Evolutionary conservation across 179 eudicot genomes (phyloP).

Genomic region (Vitellaria paradoxa): DNA sequence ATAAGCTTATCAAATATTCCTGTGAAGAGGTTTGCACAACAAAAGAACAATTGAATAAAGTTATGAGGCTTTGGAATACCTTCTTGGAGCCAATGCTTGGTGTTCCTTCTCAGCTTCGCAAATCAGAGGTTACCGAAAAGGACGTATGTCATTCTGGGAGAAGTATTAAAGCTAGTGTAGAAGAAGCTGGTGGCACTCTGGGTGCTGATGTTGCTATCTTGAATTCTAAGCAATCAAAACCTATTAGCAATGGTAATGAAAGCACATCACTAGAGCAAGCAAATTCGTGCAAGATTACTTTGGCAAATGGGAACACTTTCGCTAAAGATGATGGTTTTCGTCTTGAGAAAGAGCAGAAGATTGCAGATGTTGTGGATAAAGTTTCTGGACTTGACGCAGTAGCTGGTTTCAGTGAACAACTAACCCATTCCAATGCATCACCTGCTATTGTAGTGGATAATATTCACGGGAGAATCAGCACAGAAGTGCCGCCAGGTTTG

Average conservation of each 20-base stretch:
- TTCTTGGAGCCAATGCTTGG: conserved; percentile 87
- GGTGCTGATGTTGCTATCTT: conserved; percentile 30
- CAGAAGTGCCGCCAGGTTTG: conserved; percentile 35
- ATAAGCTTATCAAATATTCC: conserved; percentile 71
- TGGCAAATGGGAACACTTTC: conserved; percentile 39
- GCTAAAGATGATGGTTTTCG: conserved; percentile 39
- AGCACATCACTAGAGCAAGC: conserved; percentile 30
- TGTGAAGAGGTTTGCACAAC: conserved; percentile 85
- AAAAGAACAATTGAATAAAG: conserved; percentile 85
- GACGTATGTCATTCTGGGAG: conserved; percentile 31
- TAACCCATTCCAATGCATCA: conserved; percentile 29
- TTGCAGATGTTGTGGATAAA: conserved; percentile 27
- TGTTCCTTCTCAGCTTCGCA: conserved; percentile 39
- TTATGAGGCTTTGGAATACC: conserved; percentile 75
- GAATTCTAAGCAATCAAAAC: conserved; percentile 45
- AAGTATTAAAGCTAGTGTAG: conserved; percentile 26
- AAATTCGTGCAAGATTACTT: conserved; percentile 33
- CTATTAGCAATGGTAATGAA: conserved; percentile 39
- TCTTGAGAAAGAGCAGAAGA: conserved; percentile 32
- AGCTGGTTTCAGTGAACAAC: conserved; percentile 25
- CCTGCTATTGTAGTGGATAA: conserved; percentile 35
- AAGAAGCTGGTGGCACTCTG: conserved; percentile 42
- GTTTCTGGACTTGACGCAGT: conserved; percentile 12
- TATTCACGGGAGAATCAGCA: conserved; percentile 29
- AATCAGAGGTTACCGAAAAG: conserved; percentile 33